These are phyloP conservation scores for Sporothrix inflata DNA, from an alignment of 2,329 filamentous ascomycete species.

Conservation along the genomic window DNA sequence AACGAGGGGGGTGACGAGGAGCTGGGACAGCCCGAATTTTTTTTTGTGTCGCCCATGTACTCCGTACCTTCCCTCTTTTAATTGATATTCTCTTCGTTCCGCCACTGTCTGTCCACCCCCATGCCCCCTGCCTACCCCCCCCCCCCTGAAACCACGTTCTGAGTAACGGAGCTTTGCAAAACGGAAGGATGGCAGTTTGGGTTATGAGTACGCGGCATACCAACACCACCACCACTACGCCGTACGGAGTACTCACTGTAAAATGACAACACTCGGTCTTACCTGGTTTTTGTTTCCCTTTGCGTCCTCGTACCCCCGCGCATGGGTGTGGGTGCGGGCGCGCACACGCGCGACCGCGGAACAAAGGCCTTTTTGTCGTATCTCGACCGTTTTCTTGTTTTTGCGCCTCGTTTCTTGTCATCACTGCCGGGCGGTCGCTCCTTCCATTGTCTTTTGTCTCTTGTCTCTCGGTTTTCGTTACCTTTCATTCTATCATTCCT, in stretches of 20 bases:
- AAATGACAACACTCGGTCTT: conserved; percentile 13
- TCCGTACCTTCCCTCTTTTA: neutral
- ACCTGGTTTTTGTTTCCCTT: conserved; percentile 7
- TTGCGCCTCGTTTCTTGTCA: neutral
- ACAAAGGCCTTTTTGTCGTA: neutral
- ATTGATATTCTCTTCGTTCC: neutral
- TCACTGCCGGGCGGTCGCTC: neutral
- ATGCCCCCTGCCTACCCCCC: neutral
- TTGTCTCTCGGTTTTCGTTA: neutral
- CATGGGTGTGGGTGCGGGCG: neutral
- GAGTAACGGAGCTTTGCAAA: conserved; percentile 22
- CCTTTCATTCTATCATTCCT: conserved; percentile 9
- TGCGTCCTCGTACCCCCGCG: neutral
- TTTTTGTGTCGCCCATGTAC: neutral
- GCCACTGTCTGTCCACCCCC: neutral
- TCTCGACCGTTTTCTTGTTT: conserved; percentile 3
- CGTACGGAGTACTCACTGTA: no score
- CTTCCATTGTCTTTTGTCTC: conserved; percentile 6
- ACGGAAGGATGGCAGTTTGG: conserved; percentile 2
- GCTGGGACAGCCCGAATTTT: conserved; percentile 28
- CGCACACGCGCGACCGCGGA: neutral
- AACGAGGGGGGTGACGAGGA: conserved; percentile 30
- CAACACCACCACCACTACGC: conserved; percentile 11
- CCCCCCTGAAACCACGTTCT: conserved; percentile 17
- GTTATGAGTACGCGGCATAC: conserved; percentile 15